Conservation (phyloP, 2,329 filamentous ascomycete genomes). For the Aspergillus candidus region DNA sequence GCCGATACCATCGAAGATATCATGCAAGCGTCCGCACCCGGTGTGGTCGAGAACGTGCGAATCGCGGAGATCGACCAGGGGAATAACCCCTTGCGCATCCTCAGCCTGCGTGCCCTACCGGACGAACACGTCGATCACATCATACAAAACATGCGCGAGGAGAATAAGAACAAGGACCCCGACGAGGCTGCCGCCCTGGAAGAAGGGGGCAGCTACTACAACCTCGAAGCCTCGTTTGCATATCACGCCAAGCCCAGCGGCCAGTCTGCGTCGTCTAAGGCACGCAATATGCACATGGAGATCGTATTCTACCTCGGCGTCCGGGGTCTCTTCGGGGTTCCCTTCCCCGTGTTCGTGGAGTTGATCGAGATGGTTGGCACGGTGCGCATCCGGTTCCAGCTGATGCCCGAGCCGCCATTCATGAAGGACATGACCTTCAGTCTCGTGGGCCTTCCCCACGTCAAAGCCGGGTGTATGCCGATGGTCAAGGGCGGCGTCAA, state of each 20-base stretch:
- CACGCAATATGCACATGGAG: constrained; percentile 95
- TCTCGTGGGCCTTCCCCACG: constrained; percentile 86
- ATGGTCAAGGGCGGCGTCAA: constrained; percentile 91
- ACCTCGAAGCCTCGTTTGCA: constrained; percentile 81
- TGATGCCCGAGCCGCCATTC: constrained; percentile 87
- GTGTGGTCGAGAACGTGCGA: constrained; percentile 87
- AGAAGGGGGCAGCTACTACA: constrained; percentile 87
- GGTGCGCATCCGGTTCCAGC: constrained; percentile 70
- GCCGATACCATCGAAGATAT: constrained; percentile 94
- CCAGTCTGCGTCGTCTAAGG: constrained; percentile 67
- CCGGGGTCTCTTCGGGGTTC: constrained; percentile 81
- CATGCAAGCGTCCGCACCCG: constrained; percentile 91
- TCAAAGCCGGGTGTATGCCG: constrained; percentile 81
- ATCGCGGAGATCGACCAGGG: constrained; percentile 94
- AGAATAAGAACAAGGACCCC: constrained; percentile 77
- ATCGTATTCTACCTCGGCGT: constrained; percentile 89
- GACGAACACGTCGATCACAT: constrained; percentile 75
- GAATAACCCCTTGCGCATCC: constrained; percentile 78
- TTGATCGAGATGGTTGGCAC: constrained; percentile 87
- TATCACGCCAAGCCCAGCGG: constrained; percentile 79
- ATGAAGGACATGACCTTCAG: constrained; percentile 89
- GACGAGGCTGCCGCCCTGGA: constrained; percentile 84
- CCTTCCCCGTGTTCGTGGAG: constrained; percentile 82
- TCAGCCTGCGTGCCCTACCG: constrained; percentile 79
- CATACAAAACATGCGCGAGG: constrained; percentile 70